These are phyloP conservation scores for Cladosporium sp. DNA, from an alignment of 2,329 filamentous ascomycete genomes.

Conservation along the genomic window DNA sequence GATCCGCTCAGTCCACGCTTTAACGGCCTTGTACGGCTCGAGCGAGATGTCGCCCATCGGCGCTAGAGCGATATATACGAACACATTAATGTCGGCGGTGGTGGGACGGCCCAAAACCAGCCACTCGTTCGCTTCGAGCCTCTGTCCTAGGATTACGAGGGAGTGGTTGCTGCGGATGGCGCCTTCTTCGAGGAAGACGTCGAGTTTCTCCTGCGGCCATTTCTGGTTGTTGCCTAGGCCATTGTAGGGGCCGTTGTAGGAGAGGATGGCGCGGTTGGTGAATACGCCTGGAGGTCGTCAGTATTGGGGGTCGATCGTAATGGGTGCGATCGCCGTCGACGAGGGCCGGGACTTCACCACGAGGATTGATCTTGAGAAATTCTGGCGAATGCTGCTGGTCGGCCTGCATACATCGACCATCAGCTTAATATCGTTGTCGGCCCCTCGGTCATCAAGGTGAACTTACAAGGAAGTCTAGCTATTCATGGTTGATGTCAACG, in stretches of 20 bases:
- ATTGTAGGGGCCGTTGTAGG: conserved; percentile 24
- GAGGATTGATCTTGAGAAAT: conserved; percentile 20
- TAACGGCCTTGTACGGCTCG: conserved; percentile 19
- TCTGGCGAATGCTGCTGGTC: conserved; percentile 21
- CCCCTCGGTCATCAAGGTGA: background rate
- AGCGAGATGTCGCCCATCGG: conserved; percentile 27
- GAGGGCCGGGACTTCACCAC: conserved; percentile 18
- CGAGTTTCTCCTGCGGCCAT: conserved; percentile 56
- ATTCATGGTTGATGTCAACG: conserved; percentile 20
- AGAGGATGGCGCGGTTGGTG: conserved; percentile 27
- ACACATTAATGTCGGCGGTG: conserved; percentile 25
- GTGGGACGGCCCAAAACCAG: conserved; percentile 11
- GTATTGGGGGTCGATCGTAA: background rate
- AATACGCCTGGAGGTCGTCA: conserved; percentile 16
- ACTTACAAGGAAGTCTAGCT: conserved; percentile 11
- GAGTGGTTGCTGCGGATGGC: conserved; percentile 21
- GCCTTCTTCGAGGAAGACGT: conserved; percentile 40
- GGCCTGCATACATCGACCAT: background rate
- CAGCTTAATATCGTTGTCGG: background rate
- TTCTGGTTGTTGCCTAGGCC: conserved; percentile 51
- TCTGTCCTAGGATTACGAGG: conserved; percentile 18
- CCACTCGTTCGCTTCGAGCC: conserved; percentile 7
- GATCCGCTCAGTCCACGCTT: conserved; percentile 19
- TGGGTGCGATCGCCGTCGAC: conserved; percentile 19
- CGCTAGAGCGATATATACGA: conserved; percentile 27